These are phyloP conservation scores for Hirsutella thompsonii DNA, from an alignment of 2,329 filamentous ascomycete species.

Conservation along the genomic window DNA sequence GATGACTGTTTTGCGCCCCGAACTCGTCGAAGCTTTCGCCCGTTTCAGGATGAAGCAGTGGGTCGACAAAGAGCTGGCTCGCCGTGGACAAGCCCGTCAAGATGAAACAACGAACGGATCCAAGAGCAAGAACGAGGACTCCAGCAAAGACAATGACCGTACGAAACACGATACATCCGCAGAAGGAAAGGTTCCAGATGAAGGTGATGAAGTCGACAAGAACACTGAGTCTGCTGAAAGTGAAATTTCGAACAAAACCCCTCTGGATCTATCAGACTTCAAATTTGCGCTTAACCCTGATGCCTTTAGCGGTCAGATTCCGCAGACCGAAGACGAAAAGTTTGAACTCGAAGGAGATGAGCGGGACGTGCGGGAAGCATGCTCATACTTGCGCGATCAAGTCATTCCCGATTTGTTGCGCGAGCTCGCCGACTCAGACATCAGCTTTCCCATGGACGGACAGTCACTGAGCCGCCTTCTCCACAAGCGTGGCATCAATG, in stretches of 20 bases:
- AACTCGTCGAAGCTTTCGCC: slow-evolving; percentile 78
- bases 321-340: slow-evolving; percentile 85
- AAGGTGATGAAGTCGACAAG: too few relatives aligned
- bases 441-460: slow-evolving; percentile 98
- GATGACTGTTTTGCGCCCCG: slow-evolving; percentile 86
- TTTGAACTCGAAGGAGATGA: slow-evolving; percentile 72
- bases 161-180: too few relatives aligned
- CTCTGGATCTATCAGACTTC: slow-evolving; percentile 80
- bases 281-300: slow-evolving; percentile 85
- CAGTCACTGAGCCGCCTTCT: slow-evolving; percentile 75
- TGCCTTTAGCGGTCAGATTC: slow-evolving; percentile 82
- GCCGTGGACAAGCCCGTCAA: slow-evolving; percentile 29
- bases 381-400: slow-evolving; percentile 61
- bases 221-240: slow-evolving; percentile 14
- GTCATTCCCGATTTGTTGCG: slow-evolving; percentile 76
- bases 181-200: too few relatives aligned
- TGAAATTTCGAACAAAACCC: slow-evolving; percentile 29
- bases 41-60: slow-evolving; percentile 81
- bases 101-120: slow-evolving; percentile 19
- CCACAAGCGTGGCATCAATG: slow-evolving; percentile 95
- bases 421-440: slow-evolving; percentile 81
- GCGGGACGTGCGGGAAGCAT: slow-evolving; percentile 73
- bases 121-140: slow-evolving; percentile 19
- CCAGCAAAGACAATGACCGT: too few relatives aligned
- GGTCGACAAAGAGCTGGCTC: slow-evolving; percentile 65